Base-by-base conservation (phyloP, 2,329 filamentous ascomycete genomes). In the Talaromyces sp. region DNA sequence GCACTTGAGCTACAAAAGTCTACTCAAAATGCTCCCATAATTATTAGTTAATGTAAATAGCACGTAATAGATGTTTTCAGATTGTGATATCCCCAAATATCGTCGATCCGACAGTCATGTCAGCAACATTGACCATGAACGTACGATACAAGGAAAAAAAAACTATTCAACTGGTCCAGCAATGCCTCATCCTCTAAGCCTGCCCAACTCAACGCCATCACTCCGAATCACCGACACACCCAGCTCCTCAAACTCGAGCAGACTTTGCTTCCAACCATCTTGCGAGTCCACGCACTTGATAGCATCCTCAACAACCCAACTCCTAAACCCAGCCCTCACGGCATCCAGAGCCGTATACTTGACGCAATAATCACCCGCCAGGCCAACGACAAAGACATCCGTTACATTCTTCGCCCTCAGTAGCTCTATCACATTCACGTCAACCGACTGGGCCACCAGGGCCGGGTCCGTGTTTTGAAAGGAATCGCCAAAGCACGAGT, bases 321-420 rank as follows among this genome's bases (percentile, higher is more conserved):
- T 89, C 66, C 74, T 79, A 70, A 94, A 97, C 0, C 92, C 93
- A 67, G 89, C 87, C 64, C 82, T 83, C 2, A 76, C 81, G 0
- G 92, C 88, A 79, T 97, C 90, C 56, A 91, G 75, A 0, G 92
- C 93, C 17, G 92, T 96, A 63, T 77, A 83, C 71, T 86, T 88
- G 59, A 97, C 92, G 72, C 94, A 99, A 73, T 90, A 96, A 74
- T 97, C 94, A 19, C 86, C 87, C 3, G 94, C 93, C 58, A 99
- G 72, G 0, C 94, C 94, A 1, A 91, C 91, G 24, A 94, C 85
- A 72, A 88, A 97, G 6, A 97, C 90, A 72, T 95, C 84, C 6
- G 89, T 91, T 29, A 96, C 79, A 0, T 76, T 79, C 17, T 77
- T 78, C 2, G 79, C 79, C 56, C 74, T 80, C 66, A 99, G 73